Conservation (phyloP, 345 rosid genomes). For the Moricandia moricandioides region DNA sequence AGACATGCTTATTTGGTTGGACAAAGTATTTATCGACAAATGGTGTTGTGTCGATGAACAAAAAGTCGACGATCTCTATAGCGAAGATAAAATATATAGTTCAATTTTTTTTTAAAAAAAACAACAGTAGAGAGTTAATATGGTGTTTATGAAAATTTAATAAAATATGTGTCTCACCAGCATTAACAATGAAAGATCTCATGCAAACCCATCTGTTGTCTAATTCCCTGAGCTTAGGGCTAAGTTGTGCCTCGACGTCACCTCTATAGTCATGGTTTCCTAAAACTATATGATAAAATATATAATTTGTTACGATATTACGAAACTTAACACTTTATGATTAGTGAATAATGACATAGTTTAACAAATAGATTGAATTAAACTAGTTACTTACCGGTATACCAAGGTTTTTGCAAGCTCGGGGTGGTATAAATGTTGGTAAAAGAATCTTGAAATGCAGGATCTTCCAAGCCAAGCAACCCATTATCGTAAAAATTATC, state of each 20-base stretch:
- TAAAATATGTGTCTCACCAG: no score
- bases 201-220: slow-evolving; percentile 55
- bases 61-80: slow-evolving; percentile 49
- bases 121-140: neutral
- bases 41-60: slow-evolving; percentile 65
- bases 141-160: neutral
- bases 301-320: no score
- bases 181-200: slow-evolving; percentile 45
- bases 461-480: slow-evolving; percentile 36
- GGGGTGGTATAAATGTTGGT: slow-evolving; percentile 36
- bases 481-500: slow-evolving; percentile 51
- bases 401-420: slow-evolving; percentile 51
- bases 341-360: neutral
- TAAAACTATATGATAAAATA: slow-evolving; percentile 37
- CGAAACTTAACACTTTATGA: no score
- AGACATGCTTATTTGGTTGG: slow-evolving; percentile 41
- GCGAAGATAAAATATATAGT: neutral
- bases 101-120: no score
- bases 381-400: slow-evolving; percentile 29
- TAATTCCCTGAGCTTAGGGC: slow-evolving; percentile 38
- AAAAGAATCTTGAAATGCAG: slow-evolving; percentile 42
- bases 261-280: slow-evolving; percentile 65
- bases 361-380: neutral
- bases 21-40: slow-evolving; percentile 52
- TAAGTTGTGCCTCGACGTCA: slow-evolving; percentile 51